Evolutionary conservation across 208 protist genomes (phyloP).

Genomic region (Trypanosomatidae sp.): DNA sequence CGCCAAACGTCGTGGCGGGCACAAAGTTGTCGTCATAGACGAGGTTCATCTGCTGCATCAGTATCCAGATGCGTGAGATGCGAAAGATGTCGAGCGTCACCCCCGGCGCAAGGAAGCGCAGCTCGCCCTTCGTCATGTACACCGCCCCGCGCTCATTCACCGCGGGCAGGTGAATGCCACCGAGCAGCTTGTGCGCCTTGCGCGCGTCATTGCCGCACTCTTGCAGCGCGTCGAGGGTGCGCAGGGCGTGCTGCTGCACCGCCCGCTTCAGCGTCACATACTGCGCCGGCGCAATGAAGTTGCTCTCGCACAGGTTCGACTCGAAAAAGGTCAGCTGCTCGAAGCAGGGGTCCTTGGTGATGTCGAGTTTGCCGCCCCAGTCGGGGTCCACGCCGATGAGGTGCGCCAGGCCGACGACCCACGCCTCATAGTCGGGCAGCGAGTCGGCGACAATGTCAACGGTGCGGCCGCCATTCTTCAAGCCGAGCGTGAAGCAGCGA

Average conservation of each 20-base stretch:
- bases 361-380: conserved; percentile 83
- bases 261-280: conserved; percentile 73
- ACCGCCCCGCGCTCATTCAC: conserved; percentile 75
- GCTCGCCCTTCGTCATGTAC: conserved; percentile 87
- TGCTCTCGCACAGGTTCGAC: conserved; percentile 62
- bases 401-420: conserved; percentile 79
- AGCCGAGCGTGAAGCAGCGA: conserved; percentile 74
- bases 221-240: conserved; percentile 32
- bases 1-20: conserved; percentile 72
- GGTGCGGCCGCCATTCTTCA: conserved; percentile 72
- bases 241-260: conserved; percentile 21
- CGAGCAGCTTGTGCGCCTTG: conserved; percentile 46
- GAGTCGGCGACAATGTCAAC: conserved; percentile 84
- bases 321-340: conserved; percentile 75
- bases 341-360: conserved; percentile 47
- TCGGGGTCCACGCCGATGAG: conserved; percentile 74
- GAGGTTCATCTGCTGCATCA: conserved; percentile 82
- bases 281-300: conserved; percentile 74
- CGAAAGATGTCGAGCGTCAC: conserved; percentile 77
- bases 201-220: conserved; percentile 54
- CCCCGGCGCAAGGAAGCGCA: conserved; percentile 57
- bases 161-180: conserved; percentile 66
- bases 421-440: conserved; percentile 87
- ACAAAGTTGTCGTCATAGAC: conserved; percentile 75
- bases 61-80: conserved; percentile 73